A percentile compares a stretch with the other conserved stretches of the same genome.
phyloP scores from a whole-genome alignment of 768 basidiomycete genomes.

The Rhodotorula babjevae region DNA sequence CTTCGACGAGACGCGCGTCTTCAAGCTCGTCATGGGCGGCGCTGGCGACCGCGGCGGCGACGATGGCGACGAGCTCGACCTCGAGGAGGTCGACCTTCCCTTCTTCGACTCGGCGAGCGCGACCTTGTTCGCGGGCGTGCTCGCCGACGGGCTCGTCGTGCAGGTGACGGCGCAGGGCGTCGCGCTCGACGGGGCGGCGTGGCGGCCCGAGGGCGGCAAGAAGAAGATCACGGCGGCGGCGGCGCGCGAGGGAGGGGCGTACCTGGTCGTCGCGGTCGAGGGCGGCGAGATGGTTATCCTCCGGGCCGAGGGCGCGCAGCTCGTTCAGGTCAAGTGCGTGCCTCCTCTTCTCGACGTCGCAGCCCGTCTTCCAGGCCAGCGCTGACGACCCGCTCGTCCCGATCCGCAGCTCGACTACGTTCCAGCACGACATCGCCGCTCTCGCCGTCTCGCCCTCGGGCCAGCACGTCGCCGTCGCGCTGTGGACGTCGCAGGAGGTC shows the following conservation, averaged over 20 bases:
- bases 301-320: constrained; percentile 48
- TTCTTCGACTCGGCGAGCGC: constrained; percentile 55
- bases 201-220: constrained; percentile 16
- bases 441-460: constrained; percentile 60
- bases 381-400: too few species aligned
- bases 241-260: neutral
- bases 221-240: constrained; percentile 36
- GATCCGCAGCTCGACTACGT: constrained; percentile 8
- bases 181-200: constrained; percentile 45
- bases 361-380: too few species aligned
- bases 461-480: constrained; percentile 60
- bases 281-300: constrained; percentile 53
- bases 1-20: constrained; percentile 35
- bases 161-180: constrained; percentile 66
- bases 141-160: constrained; percentile 57
- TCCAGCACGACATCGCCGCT: constrained; percentile 60
- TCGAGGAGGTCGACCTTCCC: constrained; percentile 50
- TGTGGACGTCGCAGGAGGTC: constrained; percentile 67
- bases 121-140: constrained; percentile 64
- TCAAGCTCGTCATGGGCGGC: neutral
- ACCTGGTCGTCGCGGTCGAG: constrained; percentile 32
- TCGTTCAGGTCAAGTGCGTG: constrained; percentile 6
- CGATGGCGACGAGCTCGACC: constrained; percentile 44
- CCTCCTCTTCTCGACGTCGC: too few species aligned
- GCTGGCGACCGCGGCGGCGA: neutral